Base-by-base conservation (phyloP, 495 filamentous ascomycete species). In the Durotheca rogersii region DNA sequence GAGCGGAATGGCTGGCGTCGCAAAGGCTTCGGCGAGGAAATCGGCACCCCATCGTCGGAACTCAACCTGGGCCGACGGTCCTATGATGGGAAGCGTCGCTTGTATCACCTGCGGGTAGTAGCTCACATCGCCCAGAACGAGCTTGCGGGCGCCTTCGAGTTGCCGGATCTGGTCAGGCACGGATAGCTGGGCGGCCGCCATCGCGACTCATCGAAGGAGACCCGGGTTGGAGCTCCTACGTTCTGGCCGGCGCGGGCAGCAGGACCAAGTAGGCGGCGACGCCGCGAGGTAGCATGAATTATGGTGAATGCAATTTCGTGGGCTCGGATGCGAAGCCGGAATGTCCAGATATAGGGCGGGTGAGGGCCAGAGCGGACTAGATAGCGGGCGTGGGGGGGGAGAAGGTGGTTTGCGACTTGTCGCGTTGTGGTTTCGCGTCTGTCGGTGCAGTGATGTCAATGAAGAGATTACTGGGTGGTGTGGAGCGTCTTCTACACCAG, bases 11-110 rank as follows among this genome's bases (percentile, higher is more conserved):
- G 83, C 80, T 10, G 93, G 93, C 34, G 86, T 90, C 14, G 94
- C 84, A 69, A 99, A 96, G 3, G 90, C 88, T 74, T 99, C 93
- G 30, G 94, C 92, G 29, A 99, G 75, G 66, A 99, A 99, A 18
- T 96, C 90, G 16, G 90, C 83, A 16, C 90, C 94, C 94, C 94
- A 99, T 84, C 91, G 77, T 68, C 89, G 85, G 57, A 96, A 71
- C 68, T 95, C 88, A 14, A 95, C 67, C 31, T 76, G 75, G 34
- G 86, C 73, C 41, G 77, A 73, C n/a, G 86, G 79, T 21, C 85
- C 86, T 60, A 96, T 85, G 62, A 97, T 89, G 16, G 90, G 89
- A 3, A 96, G 78, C 46, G 95, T 88, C 18, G 87, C 88, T 66
- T 87, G 87, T 46, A 97, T 81, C 66, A 99, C 90, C 64, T 87